Conservation (phyloP, 2,329 filamentous ascomycete species). For the Diaporthe longicolla region DNA sequence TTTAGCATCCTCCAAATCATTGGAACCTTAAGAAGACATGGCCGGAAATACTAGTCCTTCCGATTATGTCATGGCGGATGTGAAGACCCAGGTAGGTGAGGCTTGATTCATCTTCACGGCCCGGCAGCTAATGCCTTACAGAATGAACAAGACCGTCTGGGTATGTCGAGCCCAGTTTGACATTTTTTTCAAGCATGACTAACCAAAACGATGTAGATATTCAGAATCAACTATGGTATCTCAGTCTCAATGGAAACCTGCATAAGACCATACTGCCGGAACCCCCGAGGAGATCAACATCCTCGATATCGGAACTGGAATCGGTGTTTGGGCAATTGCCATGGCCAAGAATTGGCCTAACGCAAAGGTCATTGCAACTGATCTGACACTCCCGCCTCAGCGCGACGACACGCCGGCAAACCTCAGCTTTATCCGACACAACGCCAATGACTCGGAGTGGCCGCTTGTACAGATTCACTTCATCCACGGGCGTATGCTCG, state of each 20-base stretch:
- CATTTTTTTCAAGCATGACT: background rate
- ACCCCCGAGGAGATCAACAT: background rate
- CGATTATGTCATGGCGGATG: conserved; percentile 10
- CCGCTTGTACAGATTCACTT: background rate
- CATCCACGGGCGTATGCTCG: background rate
- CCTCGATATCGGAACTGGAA: background rate
- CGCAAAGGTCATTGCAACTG: background rate
- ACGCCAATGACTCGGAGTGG: background rate
- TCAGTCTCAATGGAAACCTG: background rate
- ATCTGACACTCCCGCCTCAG: background rate
- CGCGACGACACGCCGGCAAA: background rate
- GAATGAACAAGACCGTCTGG: background rate
- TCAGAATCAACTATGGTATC: conserved; percentile 5
- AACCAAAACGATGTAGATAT: background rate
- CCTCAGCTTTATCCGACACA: background rate
- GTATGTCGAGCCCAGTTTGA: background rate
- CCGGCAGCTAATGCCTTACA: background rate
- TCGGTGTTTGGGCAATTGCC: background rate
- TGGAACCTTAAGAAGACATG: background rate
- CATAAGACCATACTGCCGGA: background rate
- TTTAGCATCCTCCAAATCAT: background rate
- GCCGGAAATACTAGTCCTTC: background rate
- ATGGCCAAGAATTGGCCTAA: background rate
- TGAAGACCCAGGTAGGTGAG: background rate
- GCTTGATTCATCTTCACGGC: too few species aligned